A percentile compares a stretch with the other conserved stretches of the same genome.
phyloP scores from a whole-genome alignment of 2,329 filamentous ascomycete species.

The Metarhizium sp. region DNA sequence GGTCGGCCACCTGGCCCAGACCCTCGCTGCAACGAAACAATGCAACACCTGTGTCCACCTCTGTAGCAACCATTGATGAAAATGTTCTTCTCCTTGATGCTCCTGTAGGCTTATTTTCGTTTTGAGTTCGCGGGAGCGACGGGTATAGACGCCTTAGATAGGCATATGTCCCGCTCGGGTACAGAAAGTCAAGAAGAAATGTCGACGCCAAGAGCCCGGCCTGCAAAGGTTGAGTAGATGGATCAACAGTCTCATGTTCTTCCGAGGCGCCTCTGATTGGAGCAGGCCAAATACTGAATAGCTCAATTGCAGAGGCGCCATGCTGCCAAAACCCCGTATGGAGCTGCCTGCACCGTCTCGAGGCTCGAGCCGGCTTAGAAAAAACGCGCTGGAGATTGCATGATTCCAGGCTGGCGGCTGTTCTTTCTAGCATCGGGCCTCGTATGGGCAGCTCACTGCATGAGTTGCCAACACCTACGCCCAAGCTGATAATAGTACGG shows the following conservation, averaged over 20 bases:
- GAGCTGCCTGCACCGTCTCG: constrained; percentile 33
- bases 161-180: constrained; percentile 35
- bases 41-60: constrained; percentile 1
- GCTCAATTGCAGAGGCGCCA: constrained; percentile 40
- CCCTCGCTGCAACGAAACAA: not conserved
- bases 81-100: constrained; percentile 16
- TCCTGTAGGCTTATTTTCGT: constrained; percentile 7
- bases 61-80: constrained; percentile 10
- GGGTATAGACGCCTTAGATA: constrained; percentile 31
- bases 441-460: constrained; percentile 2
- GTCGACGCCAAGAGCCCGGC: constrained; percentile 32
- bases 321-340: constrained; percentile 46
- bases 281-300: constrained; percentile 32
- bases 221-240: constrained; percentile 13
- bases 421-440: constrained; percentile 47
- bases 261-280: constrained; percentile 17
- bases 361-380: constrained; percentile 23
- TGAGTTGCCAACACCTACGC: constrained; percentile 9
- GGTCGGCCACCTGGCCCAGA: not conserved
- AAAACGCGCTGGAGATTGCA: constrained; percentile 44
- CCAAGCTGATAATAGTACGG: constrained; percentile 5
- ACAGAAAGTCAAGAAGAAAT: constrained; percentile 47
- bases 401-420: constrained; percentile 45
- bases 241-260: constrained; percentile 9
- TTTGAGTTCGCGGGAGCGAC: constrained; percentile 15